Evolutionary conservation across 139 green algal genomes (phyloP).

Genomic region (Volvox africanus): DNA sequence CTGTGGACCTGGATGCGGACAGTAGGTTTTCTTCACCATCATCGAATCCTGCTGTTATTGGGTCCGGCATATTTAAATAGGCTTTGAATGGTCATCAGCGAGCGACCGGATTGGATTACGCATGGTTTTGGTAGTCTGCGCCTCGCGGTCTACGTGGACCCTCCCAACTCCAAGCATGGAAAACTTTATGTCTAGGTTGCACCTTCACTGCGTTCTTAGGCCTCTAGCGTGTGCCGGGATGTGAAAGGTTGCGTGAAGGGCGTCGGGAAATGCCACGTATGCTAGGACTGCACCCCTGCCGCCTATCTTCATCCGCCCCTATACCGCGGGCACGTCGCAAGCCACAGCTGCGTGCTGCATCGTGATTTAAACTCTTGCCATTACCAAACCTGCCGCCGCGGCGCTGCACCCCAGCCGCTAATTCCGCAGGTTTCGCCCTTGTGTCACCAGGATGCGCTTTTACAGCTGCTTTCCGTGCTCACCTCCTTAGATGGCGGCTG

Average conservation of each 20-base stretch:
- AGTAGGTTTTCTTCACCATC: background rate
- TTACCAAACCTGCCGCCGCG: background rate
- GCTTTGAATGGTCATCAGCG: no score
- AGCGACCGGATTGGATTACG: no score
- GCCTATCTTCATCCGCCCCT: background rate
- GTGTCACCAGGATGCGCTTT: background rate
- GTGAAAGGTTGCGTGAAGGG: no score
- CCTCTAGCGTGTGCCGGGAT: no score
- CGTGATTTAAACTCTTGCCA: background rate
- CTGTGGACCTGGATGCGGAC: background rate
- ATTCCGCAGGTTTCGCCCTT: background rate
- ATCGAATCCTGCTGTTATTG: background rate
- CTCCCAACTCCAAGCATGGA: no score
- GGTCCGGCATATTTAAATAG: no score
- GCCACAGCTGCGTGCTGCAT: background rate
- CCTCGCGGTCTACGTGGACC: no score
- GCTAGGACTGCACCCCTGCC: background rate
- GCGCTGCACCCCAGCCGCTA: background rate
- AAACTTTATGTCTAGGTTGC: no score
- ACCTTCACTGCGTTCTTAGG: no score
- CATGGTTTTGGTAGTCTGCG: no score
- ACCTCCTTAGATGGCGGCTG: conserved; percentile 36
- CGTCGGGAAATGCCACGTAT: no score
- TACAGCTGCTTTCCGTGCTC: conserved; percentile 25
- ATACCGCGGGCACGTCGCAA: background rate